Percentiles rank a stretch among this genome's conserved stretches.
Evolutionary conservation across 805 yeast species (phyloP).

Genomic region (Hanseniaspora thailandica): DNA sequence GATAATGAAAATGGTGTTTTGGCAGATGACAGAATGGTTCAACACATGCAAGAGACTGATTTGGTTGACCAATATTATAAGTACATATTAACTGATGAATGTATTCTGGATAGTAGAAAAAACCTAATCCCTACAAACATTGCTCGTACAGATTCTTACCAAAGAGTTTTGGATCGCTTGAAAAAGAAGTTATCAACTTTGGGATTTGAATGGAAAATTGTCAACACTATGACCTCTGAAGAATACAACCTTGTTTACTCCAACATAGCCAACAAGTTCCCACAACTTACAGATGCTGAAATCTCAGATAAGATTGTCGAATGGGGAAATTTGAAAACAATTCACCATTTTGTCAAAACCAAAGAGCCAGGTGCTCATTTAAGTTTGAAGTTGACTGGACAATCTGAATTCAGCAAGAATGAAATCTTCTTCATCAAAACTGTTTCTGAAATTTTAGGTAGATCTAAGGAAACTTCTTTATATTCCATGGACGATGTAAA

Average conservation of each 20-base stretch:
- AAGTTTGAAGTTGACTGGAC: neutral
- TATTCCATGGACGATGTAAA: neutral
- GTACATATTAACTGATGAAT: neutral
- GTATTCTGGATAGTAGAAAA: neutral
- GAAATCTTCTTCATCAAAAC: slow-evolving; percentile 8
- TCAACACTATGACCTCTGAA: neutral
- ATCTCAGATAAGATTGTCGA: neutral
- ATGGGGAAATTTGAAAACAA: slow-evolving; percentile 10
- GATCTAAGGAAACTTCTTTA: neutral
- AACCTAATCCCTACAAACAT: neutral
- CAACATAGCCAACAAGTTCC: neutral
- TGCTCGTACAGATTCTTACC: too few relatives aligned
- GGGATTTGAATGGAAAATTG: neutral
- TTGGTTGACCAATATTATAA: neutral
- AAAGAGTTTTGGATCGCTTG: neutral
- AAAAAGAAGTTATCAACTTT: neutral
- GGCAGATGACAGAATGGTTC: neutral
- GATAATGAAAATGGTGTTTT: neutral
- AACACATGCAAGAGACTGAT: neutral
- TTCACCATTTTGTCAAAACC: neutral
- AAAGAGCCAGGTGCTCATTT: slow-evolving; percentile 2
- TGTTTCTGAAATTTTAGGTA: neutral
- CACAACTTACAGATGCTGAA: neutral
- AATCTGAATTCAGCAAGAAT: slow-evolving; percentile 6
- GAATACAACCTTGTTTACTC: slow-evolving; percentile 7